phyloP scores from a whole-genome alignment of 768 basidiomycete species.

The Suillus spraguei region DNA sequence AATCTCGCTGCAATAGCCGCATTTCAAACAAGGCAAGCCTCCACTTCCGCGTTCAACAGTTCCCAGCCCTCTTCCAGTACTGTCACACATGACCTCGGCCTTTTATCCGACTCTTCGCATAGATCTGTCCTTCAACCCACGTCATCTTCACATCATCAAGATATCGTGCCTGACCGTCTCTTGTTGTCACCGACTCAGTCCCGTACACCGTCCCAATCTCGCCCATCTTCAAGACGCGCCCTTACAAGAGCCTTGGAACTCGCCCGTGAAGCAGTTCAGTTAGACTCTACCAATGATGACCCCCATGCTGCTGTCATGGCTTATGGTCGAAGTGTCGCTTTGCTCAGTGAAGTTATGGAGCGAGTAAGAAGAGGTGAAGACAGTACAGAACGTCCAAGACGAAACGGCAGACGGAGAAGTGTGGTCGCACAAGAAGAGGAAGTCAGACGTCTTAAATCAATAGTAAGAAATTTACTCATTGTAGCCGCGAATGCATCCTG shows the following conservation, averaged over 20 bases:
- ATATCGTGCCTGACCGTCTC: conserved; percentile 46
- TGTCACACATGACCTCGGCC: conserved; percentile 41
- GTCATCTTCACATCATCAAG: conserved; percentile 34
- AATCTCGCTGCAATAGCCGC: conserved; percentile 60
- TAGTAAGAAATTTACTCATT: conserved; percentile 54
- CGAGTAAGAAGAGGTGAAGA: conserved; percentile 86
- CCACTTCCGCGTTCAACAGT: conserved; percentile 30
- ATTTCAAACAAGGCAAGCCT: conserved; percentile 52
- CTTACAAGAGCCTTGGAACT: conserved; percentile 85
- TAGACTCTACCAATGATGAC: conserved; percentile 87
- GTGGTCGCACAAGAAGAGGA: conserved; percentile 93
- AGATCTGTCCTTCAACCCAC: conserved; percentile 47
- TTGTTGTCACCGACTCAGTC: conserved; percentile 47
- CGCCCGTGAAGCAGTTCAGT: conserved; percentile 86
- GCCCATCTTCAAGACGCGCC: conserved; percentile 80
- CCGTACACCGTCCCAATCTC: conserved; percentile 46
- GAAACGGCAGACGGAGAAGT: conserved; percentile 67
- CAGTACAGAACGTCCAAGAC: conserved; percentile 65
- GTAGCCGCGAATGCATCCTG: conserved; percentile 1
- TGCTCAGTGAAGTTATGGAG: conserved; percentile 92
- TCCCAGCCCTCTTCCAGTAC: conserved; percentile 26
- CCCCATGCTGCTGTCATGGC: conserved; percentile 88
- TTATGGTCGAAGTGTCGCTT: conserved; percentile 82
- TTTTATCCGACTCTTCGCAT: conserved; percentile 60
- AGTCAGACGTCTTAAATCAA: conserved; percentile 81